These are phyloP conservation scores for Nidula microcarpa DNA, from an alignment of 768 basidiomycete genomes.

Conservation along the genomic window DNA sequence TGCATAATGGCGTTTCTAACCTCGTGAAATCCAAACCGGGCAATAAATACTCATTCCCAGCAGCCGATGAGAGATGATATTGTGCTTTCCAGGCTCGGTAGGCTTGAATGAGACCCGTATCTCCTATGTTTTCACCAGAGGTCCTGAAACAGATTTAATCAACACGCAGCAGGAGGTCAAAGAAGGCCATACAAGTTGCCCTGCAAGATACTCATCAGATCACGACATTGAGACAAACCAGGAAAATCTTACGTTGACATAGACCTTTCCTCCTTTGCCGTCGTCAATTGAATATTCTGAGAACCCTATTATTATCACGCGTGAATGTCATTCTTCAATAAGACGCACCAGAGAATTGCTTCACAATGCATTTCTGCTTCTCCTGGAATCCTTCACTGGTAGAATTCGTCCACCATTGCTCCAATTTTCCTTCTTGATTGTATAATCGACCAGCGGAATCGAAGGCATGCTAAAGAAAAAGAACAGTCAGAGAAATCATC, in stretches of 20 bases:
- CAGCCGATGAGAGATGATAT: slow-evolving; percentile 51
- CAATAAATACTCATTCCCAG: slow-evolving; percentile 67
- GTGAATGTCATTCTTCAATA: background rate
- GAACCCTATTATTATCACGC: background rate
- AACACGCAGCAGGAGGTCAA: background rate
- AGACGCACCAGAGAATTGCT: slow-evolving; percentile 77
- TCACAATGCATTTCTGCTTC: slow-evolving; percentile 84
- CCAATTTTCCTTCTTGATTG: slow-evolving; percentile 83
- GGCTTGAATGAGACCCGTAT: slow-evolving; percentile 80
- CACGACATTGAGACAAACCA: background rate
- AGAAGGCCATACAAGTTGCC: slow-evolving; percentile 61
- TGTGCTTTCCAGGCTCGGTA: slow-evolving; percentile 91
- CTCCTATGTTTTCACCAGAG: slow-evolving; percentile 90
- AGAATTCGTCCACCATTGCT: slow-evolving; percentile 90
- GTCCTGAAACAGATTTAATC: slow-evolving; percentile 46
- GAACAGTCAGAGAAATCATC: too few species aligned
- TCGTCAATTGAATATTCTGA: slow-evolving; percentile 81
- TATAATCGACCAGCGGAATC: slow-evolving; percentile 89
- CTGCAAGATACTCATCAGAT: slow-evolving; percentile 26
- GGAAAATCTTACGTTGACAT: slow-evolving; percentile 69
- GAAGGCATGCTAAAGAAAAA: slow-evolving; percentile 69
- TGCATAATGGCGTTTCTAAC: slow-evolving; percentile 25
- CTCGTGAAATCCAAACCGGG: slow-evolving; percentile 79
- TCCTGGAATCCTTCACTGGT: slow-evolving; percentile 83
- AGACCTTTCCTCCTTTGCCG: slow-evolving; percentile 76